Evolutionary conservation across 1,139 yeast species (phyloP).

Genomic region (Hyphopichia burtonii): DNA sequence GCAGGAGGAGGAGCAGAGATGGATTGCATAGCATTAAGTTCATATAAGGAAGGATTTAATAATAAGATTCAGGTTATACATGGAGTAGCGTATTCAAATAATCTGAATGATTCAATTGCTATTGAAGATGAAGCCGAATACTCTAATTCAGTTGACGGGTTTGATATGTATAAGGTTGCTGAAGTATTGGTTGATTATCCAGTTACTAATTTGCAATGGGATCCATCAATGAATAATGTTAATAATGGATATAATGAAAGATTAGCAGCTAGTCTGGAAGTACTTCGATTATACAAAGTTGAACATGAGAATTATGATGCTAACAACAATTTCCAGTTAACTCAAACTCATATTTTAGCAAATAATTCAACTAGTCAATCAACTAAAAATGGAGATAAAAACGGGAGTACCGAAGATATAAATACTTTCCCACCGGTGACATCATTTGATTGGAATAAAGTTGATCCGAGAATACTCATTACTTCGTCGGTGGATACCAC

Average conservation of each 20-base stretch:
- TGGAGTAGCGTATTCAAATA: constrained; percentile 36
- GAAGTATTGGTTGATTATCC: constrained; percentile 64
- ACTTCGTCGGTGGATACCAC: constrained; percentile 94
- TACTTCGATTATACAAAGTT: constrained; percentile 64
- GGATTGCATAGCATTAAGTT: constrained; percentile 61
- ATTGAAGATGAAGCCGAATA: constrained; percentile 4
- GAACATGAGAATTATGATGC: constrained; percentile 30
- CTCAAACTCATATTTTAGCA: constrained; percentile 43
- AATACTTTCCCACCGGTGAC: constrained; percentile 79
- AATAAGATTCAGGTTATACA: constrained; percentile 54
- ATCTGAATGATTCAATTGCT: constrained; percentile 7
- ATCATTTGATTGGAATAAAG: constrained; percentile 87
- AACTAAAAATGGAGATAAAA: background rate
- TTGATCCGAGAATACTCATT: constrained; percentile 68
- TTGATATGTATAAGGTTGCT: constrained; percentile 48
- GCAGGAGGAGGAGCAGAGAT: constrained; percentile 24
- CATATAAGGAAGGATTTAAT: constrained; percentile 68
- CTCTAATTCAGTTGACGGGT: constrained; percentile 30
- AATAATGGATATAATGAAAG: constrained; percentile 32
- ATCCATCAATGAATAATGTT: constrained; percentile 42
- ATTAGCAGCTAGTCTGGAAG: constrained; percentile 70
- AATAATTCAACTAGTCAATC: constrained; percentile 20
- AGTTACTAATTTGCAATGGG: constrained; percentile 71
- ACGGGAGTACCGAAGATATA: constrained; percentile 25
- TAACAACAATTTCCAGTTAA: constrained; percentile 30